Conservation (phyloP, 2,329 filamentous ascomycete species). For the Alternaria rosae region DNA sequence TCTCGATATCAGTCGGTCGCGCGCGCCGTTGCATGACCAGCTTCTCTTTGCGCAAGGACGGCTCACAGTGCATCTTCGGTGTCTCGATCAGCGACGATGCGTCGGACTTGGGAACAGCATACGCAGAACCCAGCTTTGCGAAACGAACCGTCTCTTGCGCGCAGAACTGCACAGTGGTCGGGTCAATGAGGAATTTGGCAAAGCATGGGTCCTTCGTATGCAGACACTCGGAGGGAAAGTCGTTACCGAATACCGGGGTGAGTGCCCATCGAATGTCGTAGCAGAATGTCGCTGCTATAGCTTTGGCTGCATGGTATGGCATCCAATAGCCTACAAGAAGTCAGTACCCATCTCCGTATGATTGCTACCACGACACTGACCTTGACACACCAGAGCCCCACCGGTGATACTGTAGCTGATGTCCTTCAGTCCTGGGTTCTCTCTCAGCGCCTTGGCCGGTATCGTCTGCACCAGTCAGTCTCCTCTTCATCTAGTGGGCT, state of each 20-base stretch:
- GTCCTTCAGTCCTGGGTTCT: slow-evolving; percentile 82
- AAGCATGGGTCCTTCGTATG: slow-evolving; percentile 69
- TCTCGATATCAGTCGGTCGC: slow-evolving; percentile 43
- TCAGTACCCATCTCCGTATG: slow-evolving; percentile 10
- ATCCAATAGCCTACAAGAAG: slow-evolving; percentile 85
- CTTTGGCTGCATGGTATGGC: slow-evolving; percentile 84
- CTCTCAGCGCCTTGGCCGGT: slow-evolving; percentile 75
- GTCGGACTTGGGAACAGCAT: slow-evolving; percentile 9
- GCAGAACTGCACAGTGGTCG: slow-evolving; percentile 49
- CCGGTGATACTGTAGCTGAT: slow-evolving; percentile 95
- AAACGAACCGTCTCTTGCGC: slow-evolving; percentile 49
- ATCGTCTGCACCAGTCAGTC: slow-evolving; percentile 69
- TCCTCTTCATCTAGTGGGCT: background rate
- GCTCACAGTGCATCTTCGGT: slow-evolving; percentile 21
- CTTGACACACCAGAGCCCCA: slow-evolving; percentile 85
- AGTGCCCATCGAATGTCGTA: slow-evolving; percentile 81
- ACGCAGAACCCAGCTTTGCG: slow-evolving; percentile 33
- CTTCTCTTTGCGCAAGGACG: slow-evolving; percentile 22
- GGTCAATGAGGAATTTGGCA: slow-evolving; percentile 56
- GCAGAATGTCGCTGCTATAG: slow-evolving; percentile 90
- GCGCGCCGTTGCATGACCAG: slow-evolving; percentile 13
- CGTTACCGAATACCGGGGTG: slow-evolving; percentile 86
- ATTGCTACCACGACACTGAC: slow-evolving; percentile 19
- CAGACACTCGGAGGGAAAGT: slow-evolving; percentile 78
- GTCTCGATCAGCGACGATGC: slow-evolving; percentile 13